Percentiles rank a stretch among this genome's conserved stretches.
phyloP scores from a whole-genome alignment of 2,329 filamentous ascomycete genomes.

The Aureobasidium sp. region DNA sequence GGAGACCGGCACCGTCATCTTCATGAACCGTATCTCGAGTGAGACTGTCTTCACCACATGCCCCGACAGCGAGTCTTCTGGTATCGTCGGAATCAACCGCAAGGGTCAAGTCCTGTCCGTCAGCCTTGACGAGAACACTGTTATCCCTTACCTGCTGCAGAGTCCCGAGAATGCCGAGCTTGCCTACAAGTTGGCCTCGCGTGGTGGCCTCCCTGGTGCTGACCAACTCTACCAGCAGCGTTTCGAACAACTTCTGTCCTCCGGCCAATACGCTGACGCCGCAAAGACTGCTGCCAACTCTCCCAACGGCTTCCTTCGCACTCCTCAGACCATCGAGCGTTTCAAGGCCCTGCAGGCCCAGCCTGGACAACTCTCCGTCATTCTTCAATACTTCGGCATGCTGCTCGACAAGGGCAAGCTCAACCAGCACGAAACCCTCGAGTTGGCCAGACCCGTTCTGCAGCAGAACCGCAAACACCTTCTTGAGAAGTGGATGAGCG shows the following conservation, averaged over 20 bases:
- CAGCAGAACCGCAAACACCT: slow-evolving; percentile 91
- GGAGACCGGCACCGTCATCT: slow-evolving; percentile 90
- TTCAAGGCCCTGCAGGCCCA: slow-evolving; percentile 82
- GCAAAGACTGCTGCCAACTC: slow-evolving; percentile 97
- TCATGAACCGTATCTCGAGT: slow-evolving; percentile 99
- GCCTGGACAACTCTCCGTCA: slow-evolving; percentile 82
- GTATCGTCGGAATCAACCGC: slow-evolving; percentile 91
- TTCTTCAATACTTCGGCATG: slow-evolving; percentile 96
- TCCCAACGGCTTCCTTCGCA: slow-evolving; percentile 89
- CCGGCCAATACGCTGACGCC: slow-evolving; percentile 77
- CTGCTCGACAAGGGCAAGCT: slow-evolving; percentile 89
- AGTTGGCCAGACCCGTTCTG: slow-evolving; percentile 86
- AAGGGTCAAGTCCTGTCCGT: slow-evolving; percentile 96
- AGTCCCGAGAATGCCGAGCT: slow-evolving; percentile 91
- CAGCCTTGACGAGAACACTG: slow-evolving; percentile 80
- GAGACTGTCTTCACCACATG: slow-evolving; percentile 98
- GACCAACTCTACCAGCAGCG: slow-evolving; percentile 89
- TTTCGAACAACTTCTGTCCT: slow-evolving; percentile 78
- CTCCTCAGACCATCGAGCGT: slow-evolving; percentile 87
- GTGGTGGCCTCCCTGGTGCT: slow-evolving; percentile 86
- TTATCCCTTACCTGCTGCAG: slow-evolving; percentile 91
- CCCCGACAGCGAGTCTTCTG: slow-evolving; percentile 72
- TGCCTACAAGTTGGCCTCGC: slow-evolving; percentile 91
- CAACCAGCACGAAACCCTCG: slow-evolving; percentile 89
- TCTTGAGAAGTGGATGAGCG: slow-evolving; percentile 95